Base-by-base conservation (phyloP, 257 asterid genomes). In the Mentha longifolia region DNA sequence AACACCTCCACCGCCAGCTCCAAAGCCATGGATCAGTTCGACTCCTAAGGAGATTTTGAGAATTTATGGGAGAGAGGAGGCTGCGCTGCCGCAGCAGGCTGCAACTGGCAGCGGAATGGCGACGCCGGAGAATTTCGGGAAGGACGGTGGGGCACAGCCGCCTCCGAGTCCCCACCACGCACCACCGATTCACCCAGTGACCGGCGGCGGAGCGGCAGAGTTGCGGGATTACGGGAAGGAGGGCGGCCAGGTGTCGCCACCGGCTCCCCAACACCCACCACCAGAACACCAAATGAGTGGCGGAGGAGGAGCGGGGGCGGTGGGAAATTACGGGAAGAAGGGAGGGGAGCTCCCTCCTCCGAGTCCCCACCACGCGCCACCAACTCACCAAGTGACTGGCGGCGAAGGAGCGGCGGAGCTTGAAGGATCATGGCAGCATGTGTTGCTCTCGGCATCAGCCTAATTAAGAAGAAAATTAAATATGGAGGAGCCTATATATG, bases 81-180 rank as follows among this genome's bases (percentile, higher is more conserved):
- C 2, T 8, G 2, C 13, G 43, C 64, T 58, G 50, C 50, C 43
- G 20, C 39, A 35, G 39, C 39, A 8, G 39, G 39, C 39, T 5
- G 39, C 8, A 35, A 35, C 39, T 4, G 39, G 39, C 39, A 8
- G 45, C 14, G 25, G 66, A n/a, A n/a, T 46, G 22, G 47, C 4
- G 30, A 46, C 37, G 6, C 33, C 9, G 9, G n/a, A 17, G 13
- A 41, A 50, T 17, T 68, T 60, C 6, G 79, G 64, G 64, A 61
- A 5, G 42, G 14, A 12, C 1, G 63, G 28, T 1, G 8, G 10
- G 0, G 8, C 1, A 20, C 7, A 11, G 47, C 69, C 70, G 6
- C 79, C 79, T 4, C 79, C 79, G 0, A 43, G 58, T 13, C 74
- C 79, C 17, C 54, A 35, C 14, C 20, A 31, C 7, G 47, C 78